Base-by-base conservation (phyloP, 1,284 basidiomycete genomes). In the Ustilago trichophora region DNA sequence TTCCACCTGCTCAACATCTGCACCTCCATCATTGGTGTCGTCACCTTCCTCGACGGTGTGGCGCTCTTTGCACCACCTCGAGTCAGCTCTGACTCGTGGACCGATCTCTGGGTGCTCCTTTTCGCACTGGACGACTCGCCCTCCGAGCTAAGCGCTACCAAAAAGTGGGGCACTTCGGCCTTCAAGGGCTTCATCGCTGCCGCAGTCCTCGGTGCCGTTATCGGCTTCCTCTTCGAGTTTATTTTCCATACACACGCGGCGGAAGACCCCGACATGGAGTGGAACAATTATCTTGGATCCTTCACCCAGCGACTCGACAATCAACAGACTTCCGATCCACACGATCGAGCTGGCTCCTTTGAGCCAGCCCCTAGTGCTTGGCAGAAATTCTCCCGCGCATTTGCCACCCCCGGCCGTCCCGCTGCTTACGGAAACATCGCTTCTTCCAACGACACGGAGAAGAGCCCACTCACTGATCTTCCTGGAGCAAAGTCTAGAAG, bases 181-280 rank as follows among this genome's bases (percentile, higher is more conserved):
- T 78, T 78, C 65, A 78, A 78, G 22, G 76, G 72, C 29, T 72
- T 67, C 49, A 75, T 78, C 33, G 76, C 76, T 12, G 76, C 70
- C 15, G 55, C 74, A 27, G 54, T 78, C 3, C 46, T 76, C 1
- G 59, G 63, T 6, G 35, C 60, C 3, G 25, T 75, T 3, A 35
- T 76, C n/a, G 68, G 72, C 10, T 68, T 67, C 41, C 9, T 56
- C 18, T 75, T 78, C 47, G 71, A 78, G 29, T 47, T 67, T 21
- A 24, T 75, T 40, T 56, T 78, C 49, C 70, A 76, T 49, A 53
- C 47, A 33, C 60, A 67, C 44, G 59, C 72, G 3, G 69, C 62
- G 2, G 63, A 77, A 22, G 73, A 76, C 26, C 62, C 72, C 11
- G 72, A 73, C 12, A 49, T 51, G 50, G 63, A 73, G 32, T 78